Base-by-base conservation (phyloP, 805 yeast species). In the Metschnikowia rubicola region DNA sequence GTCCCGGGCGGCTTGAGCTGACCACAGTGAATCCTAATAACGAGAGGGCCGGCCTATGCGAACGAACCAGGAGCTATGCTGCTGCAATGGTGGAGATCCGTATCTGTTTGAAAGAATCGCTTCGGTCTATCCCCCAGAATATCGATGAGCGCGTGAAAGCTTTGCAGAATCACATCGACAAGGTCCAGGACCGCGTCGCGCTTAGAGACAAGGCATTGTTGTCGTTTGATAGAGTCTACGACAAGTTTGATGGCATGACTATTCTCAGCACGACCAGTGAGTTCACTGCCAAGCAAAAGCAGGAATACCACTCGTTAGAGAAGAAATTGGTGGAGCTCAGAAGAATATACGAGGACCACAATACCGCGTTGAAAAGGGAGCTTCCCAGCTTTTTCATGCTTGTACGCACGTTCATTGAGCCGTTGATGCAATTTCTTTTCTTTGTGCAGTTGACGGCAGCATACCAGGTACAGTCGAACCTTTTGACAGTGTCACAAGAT, bases 351-450 rank as follows among this genome's bases (percentile, higher is more conserved):
- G 71, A 72, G 2, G 40, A 49, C 10, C 50, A 69, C 32, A 77
- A 79, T 55, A 50, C 56, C 4, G 42, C 53, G 3, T 62, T 81
- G 50, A 77, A 77, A 47, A 48, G 47, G 30, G 85, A 80, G 36
- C 55, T 81, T 1, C 83, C 84, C 0, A 41, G 50, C 3, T 74
- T 78, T 40, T 65, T 74, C 46, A 46, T 60, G 7, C 57, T 73
- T 10, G 59, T 73, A 0, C 48, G 61, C 3, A 28, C 44, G 8
- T 56, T 73, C 21, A 55, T 71, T 35, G 56, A 59, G 21, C 70
- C 68, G 4, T 40, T 75, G 4, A 62, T 68, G 29, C 45, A 53
- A 3, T 55, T 65, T 47, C 47, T 68, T 11, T 78, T 67, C 50
- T 80, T 59, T 48, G 58, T 70, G 4, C 72, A 71, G 32, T 59